Percentiles rank a stretch among this genome's conserved stretches.
Conservation (phyloP, 106 monocot species). For the Dendrobium nobile region DNA sequence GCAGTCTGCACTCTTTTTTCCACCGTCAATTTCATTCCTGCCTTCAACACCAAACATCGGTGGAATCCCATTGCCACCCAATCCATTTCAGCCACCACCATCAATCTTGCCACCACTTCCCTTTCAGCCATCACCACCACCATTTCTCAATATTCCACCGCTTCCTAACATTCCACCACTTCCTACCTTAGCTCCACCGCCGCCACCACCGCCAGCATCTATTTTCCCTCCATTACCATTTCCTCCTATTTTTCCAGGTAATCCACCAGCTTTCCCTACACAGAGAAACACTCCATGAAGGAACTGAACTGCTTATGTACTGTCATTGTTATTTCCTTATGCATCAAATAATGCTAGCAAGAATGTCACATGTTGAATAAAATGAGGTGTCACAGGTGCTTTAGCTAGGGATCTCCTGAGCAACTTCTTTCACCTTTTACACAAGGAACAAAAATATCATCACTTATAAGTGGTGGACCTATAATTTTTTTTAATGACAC, state of each 20-base stretch:
- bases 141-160: background rate
- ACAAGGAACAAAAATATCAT: too few species aligned
- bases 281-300: background rate
- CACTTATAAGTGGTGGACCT: too few species aligned
- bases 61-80: slow-evolving; percentile 1
- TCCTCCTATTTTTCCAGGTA: background rate
- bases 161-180: slow-evolving; percentile 3
- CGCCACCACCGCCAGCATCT: background rate
- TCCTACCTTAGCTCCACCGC: background rate
- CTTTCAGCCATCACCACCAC: slow-evolving; percentile 16
- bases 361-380: background rate
- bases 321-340: background rate
- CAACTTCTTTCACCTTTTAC: too few species aligned
- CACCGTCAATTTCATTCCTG: slow-evolving; percentile 3
- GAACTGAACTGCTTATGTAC: background rate
- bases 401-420: too few species aligned
- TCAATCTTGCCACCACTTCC: slow-evolving; percentile 15
- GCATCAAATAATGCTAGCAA: background rate
- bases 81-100: background rate
- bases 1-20: slow-evolving; percentile 13
- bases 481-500: too few species aligned
- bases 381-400: too few species aligned
- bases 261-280: background rate
- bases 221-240: slow-evolving; percentile 1
- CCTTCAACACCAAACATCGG: slow-evolving; percentile 9